Evolutionary conservation across 2,329 filamentous ascomycete species (phyloP).

Genomic region (Zymoseptoria passerinii): DNA sequence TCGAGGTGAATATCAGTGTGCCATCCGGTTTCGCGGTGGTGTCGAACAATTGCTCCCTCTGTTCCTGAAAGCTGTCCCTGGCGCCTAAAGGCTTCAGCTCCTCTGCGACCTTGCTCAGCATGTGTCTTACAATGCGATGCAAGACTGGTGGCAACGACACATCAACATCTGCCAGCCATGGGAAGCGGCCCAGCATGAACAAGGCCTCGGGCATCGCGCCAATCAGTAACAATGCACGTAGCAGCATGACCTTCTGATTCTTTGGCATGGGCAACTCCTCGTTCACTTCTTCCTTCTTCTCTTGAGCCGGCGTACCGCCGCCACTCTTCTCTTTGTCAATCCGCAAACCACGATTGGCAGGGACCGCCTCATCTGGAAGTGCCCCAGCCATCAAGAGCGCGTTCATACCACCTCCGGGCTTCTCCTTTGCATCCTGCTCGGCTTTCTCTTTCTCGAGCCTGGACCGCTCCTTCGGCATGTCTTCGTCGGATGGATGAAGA

Average conservation of each 20-base stretch:
- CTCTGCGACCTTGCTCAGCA: constrained; percentile 65
- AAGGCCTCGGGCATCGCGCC: constrained; percentile 88
- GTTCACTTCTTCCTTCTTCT: constrained; percentile 39
- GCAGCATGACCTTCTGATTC: constrained; percentile 79
- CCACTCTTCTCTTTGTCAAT: constrained; percentile 40
- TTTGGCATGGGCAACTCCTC: constrained; percentile 59
- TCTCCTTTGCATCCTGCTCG: constrained; percentile 63
- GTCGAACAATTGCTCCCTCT: constrained; percentile 49
- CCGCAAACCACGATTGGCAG: constrained; percentile 36
- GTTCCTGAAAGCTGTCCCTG: constrained; percentile 36
- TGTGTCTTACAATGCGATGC: constrained; percentile 77
- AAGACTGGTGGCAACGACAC: constrained; percentile 73
- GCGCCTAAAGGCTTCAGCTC: constrained; percentile 41
- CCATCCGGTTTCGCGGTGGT: constrained; percentile 63
- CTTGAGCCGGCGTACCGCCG: constrained; percentile 34
- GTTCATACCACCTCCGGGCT: constrained; percentile 65
- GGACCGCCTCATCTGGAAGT: constrained; percentile 69
- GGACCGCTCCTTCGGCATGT: constrained; percentile 67
- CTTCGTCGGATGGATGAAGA: constrained; percentile 73
- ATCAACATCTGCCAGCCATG: constrained; percentile 82
- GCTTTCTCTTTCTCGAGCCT: constrained; percentile 67
- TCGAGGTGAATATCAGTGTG: constrained; percentile 45
- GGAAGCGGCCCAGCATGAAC: constrained; percentile 84
- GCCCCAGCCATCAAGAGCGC: constrained; percentile 81
- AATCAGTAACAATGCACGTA: constrained; percentile 80